Evolutionary conservation across 2,329 filamentous ascomycete genomes (phyloP).

Genomic region (Myriosclerotinia scirpicola): DNA sequence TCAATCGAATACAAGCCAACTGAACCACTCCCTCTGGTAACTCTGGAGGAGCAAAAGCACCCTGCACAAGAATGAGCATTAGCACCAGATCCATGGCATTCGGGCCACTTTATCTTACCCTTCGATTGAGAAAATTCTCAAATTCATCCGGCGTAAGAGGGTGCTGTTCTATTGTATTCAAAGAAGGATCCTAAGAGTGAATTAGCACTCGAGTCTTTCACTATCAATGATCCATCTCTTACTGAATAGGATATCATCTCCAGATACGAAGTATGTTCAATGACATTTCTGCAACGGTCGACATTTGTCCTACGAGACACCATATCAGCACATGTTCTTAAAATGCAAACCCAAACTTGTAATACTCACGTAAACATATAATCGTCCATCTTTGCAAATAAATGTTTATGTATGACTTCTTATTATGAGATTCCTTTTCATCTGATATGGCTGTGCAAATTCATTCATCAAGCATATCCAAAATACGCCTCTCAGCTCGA

Average conservation of each 20-base stretch:
- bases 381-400: conserved; percentile 39
- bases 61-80: conserved; percentile 29
- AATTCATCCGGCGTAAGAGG: conserved; percentile 39
- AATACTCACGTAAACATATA: conserved; percentile 39
- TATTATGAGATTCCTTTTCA: background rate
- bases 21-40: conserved; percentile 34
- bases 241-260: conserved; percentile 41
- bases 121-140: conserved; percentile 39
- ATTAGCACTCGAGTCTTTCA: conserved; percentile 1
- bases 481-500: background rate
- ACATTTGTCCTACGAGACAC: conserved; percentile 31
- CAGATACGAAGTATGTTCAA: conserved; percentile 37
- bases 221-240: conserved; percentile 11
- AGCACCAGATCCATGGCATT: conserved; percentile 23
- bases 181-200: conserved; percentile 34
- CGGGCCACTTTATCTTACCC: conserved; percentile 26
- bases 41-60: conserved; percentile 35
- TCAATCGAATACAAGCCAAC: conserved; percentile 30
- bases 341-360: background rate
- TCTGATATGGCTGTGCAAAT: background rate
- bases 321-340: background rate
- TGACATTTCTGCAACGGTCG: conserved; percentile 33
- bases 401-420: background rate
- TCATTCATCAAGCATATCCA: background rate
- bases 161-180: conserved; percentile 39